Base-by-base conservation (phyloP, 2,329 filamentous ascomycete species). In the Curvularia eragrostidis region DNA sequence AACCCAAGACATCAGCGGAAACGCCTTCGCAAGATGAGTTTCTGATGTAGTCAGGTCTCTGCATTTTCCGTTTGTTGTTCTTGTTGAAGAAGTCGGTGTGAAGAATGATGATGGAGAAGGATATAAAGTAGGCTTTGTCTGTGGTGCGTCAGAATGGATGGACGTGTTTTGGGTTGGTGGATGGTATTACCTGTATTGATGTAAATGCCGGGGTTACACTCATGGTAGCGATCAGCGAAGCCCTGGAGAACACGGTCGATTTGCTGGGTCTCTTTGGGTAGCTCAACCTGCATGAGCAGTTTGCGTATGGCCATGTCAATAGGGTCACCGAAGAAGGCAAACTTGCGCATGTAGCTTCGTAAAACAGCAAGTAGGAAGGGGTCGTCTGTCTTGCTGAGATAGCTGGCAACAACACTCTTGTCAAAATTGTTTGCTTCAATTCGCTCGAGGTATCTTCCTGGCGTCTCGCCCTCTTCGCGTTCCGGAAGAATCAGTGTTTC, bases 41-140 rank as follows among this genome's bases (percentile, higher is more conserved):
- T 77, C 96, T 97, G 67, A 98, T 84, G 77, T 99, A 99, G 71
- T 98, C 95, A 0, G 85, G 80, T 73, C 96, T 96, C 72, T 96
- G 93, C 95, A 99, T 99, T 78, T 99, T 99, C 76, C 95, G 87
- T 80, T 98, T 98, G 80, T 98, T 98, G 81, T 98, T 99, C 79
- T 96, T 97, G 82, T 99, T 99, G 86, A 98, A 98, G n/a, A 96
- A 91, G 73, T 99, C 95, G 0, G 95, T 98, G 70, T 99, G 95
- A 32, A 99, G 82, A 66, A 99, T 97, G 58, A 99, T 85, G 55
- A 99, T 87, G 1, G 94, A 98, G 74, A 99, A 99, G 15, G 94
- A 93, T 63, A 98, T 94, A 70, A 98, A 97, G 75, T 98, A 97
- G n/a, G 95, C 93, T 78, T 97, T 92, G 71, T 98, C 95, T 68